Evolutionary conservation across 164 flowering plant species (phyloP).

Genomic region (Chimonanthus salicifolius): DNA sequence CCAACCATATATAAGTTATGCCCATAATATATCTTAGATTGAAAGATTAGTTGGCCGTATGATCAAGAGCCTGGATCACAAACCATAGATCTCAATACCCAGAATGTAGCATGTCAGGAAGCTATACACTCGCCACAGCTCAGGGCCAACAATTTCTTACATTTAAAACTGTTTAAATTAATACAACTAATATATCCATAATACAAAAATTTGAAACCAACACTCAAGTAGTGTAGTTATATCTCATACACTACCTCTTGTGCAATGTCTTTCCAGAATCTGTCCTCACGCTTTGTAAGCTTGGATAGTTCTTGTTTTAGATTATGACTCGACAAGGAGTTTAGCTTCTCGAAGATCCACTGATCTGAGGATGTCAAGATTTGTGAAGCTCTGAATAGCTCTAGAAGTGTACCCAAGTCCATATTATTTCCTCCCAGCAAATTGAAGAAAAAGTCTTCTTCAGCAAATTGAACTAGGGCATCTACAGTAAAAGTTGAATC

Average conservation of each 20-base stretch:
- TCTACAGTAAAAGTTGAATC: constrained; percentile 30
- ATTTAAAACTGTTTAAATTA: background rate
- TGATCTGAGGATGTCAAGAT: constrained; percentile 32
- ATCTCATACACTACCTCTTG: constrained; percentile 33
- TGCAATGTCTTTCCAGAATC: background rate
- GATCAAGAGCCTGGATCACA: background rate
- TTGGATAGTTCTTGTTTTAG: constrained; percentile 18
- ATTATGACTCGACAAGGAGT: constrained; percentile 23
- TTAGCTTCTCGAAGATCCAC: constrained; percentile 17
- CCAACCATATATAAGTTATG: too few relatives aligned
- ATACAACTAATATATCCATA: too few relatives aligned
- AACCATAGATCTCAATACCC: background rate
- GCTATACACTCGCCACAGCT: background rate
- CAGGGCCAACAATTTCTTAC: background rate
- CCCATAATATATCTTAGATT: too few relatives aligned
- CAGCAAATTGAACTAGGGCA: constrained; percentile 28
- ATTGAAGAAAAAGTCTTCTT: constrained; percentile 15
- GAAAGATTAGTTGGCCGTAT: background rate
- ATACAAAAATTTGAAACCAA: background rate
- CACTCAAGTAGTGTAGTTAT: background rate
- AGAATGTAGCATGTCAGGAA: too few relatives aligned
- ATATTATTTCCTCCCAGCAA: constrained; percentile 11
- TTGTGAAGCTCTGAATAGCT: constrained; percentile 60
- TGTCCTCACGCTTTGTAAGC: background rate
- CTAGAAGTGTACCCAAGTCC: constrained; percentile 18